Conservation (phyloP, 1,284 basidiomycete genomes). For the Exobasidium cylindrosporum region DNA sequence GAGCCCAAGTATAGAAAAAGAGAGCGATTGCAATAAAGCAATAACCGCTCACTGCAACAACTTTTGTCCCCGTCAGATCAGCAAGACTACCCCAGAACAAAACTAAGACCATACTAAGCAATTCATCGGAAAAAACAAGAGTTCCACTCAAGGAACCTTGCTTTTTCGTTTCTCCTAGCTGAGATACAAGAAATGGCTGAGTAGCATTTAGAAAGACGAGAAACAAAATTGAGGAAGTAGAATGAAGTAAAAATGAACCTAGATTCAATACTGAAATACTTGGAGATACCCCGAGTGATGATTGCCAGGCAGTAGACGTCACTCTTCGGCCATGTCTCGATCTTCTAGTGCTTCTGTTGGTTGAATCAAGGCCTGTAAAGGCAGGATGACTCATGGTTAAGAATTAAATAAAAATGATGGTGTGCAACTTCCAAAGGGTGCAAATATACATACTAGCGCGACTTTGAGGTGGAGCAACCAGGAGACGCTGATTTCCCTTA, state of each 20-base stretch:
- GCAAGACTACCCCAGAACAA: slow-evolving; percentile 37
- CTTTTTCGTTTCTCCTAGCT: slow-evolving; percentile 22
- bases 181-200: slow-evolving; percentile 42
- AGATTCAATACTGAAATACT: slow-evolving; percentile 27
- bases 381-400: too few species aligned
- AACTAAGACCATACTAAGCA: slow-evolving; percentile 29
- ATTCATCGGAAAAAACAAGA: slow-evolving; percentile 40
- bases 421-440: too few species aligned
- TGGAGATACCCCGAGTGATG: slow-evolving; percentile 24
- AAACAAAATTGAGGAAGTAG: slow-evolving; percentile 35
- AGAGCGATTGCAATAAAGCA: slow-evolving; percentile 30
- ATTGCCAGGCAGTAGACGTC: slow-evolving; percentile 5
- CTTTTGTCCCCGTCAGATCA: slow-evolving; percentile 26
- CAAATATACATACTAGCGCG: too few species aligned
- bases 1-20: slow-evolving; percentile 26
- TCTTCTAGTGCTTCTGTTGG: too few species aligned
- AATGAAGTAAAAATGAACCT: slow-evolving; percentile 30
- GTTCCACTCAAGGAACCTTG: slow-evolving; percentile 40
- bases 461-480: too few species aligned
- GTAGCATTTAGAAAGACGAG: slow-evolving; percentile 38
- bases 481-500: too few species aligned
- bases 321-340: too few species aligned
- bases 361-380: too few species aligned
- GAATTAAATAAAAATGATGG: too few species aligned
- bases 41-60: slow-evolving; percentile 31